Conservation (phyloP, 2,329 filamentous ascomycete species). For the Aspergillus proliferans region DNA sequence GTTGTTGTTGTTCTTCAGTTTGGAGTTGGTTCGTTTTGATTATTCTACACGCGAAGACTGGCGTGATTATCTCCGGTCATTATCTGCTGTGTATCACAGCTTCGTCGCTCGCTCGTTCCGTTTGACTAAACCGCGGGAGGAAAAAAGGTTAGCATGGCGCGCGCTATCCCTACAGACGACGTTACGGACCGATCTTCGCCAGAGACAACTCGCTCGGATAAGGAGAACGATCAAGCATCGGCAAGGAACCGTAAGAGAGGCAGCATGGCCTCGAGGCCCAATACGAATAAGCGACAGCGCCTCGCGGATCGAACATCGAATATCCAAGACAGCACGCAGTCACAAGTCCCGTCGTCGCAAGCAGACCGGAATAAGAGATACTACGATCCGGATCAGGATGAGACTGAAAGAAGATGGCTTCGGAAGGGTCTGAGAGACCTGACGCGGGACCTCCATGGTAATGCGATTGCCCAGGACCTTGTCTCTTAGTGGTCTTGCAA, state of each 20-base stretch:
- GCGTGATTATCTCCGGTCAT: too few species aligned
- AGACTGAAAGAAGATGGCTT: slow-evolving; percentile 64
- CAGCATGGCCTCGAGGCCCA: slow-evolving; percentile 30
- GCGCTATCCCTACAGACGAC: slow-evolving; percentile 11
- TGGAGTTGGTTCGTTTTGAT: neutral
- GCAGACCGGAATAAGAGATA: slow-evolving; percentile 40
- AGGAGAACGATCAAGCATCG: slow-evolving; percentile 39
- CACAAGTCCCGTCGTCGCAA: slow-evolving; percentile 22
- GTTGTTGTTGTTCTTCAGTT: neutral
- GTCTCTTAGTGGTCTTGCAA: neutral
- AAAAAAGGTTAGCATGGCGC: slow-evolving; percentile 20
- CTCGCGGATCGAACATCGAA: slow-evolving; percentile 31
- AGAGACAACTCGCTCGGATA: slow-evolving; percentile 39
- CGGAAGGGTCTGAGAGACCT: slow-evolving; percentile 66
- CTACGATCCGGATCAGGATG: slow-evolving; percentile 79
- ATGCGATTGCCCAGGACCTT: neutral
- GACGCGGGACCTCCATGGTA: slow-evolving; percentile 55
- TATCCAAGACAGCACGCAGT: slow-evolving; percentile 16
- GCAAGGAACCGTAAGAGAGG: slow-evolving; percentile 39
- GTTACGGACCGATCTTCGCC: slow-evolving; percentile 22
- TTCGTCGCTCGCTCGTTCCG: neutral
- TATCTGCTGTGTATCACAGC: too few species aligned
- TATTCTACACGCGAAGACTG: neutral
- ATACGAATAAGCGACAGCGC: slow-evolving; percentile 41
- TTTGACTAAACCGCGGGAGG: neutral